A percentile compares a stretch with the other conserved stretches of the same genome.
Conservation (phyloP, 148 eudicot genomes). For the Camellia lanceoleosa region DNA sequence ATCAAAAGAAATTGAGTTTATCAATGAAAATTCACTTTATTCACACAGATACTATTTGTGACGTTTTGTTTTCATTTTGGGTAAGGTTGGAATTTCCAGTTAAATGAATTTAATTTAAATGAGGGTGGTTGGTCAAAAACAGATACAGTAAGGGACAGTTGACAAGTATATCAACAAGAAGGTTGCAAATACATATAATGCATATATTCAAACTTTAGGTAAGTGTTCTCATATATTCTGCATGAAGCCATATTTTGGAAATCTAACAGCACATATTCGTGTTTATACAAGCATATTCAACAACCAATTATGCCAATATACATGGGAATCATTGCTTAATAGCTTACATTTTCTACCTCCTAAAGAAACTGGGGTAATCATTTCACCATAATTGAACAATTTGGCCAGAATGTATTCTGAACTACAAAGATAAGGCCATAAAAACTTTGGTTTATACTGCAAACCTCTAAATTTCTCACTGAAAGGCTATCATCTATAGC, state of each 20-base stretch:
- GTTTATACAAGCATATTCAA: background rate
- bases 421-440: background rate
- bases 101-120: too few relatives aligned
- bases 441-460: background rate
- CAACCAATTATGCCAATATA: background rate
- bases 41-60: too few relatives aligned
- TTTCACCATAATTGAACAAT: background rate
- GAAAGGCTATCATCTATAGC: constrained; percentile 81
- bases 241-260: background rate
- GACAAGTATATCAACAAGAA: too few relatives aligned
- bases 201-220: background rate
- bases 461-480: constrained; percentile 86
- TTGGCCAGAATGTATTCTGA: background rate
- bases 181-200: background rate
- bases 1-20: too few relatives aligned
- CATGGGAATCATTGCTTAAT: background rate
- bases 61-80: too few relatives aligned
- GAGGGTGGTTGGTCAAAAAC: too few relatives aligned
- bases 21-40: too few relatives aligned
- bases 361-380: background rate
- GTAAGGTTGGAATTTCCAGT: too few relatives aligned
- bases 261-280: background rate
- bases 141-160: too few relatives aligned
- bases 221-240: background rate
- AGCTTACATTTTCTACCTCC: background rate